Conservation (phyloP, 2,329 filamentous ascomycete genomes). For the Exophiala dermatitidis region DNA sequence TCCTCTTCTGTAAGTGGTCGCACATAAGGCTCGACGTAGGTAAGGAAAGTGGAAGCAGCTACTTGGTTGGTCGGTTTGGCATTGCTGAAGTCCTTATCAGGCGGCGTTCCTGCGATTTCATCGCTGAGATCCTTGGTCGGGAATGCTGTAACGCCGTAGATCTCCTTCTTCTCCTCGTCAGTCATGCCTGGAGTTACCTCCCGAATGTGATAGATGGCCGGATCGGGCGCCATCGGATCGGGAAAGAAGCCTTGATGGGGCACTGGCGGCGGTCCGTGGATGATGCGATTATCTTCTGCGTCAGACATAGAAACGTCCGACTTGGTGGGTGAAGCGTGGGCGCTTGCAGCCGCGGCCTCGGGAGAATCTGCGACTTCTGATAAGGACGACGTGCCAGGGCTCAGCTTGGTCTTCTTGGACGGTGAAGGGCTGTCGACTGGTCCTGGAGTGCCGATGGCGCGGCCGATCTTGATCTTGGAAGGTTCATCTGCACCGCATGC, state of each 20-base stretch:
- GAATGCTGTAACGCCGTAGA: constrained; percentile 80
- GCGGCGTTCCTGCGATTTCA: constrained; percentile 78
- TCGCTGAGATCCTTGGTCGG: constrained; percentile 73
- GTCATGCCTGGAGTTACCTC: constrained; percentile 66
- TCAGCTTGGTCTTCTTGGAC: constrained; percentile 28
- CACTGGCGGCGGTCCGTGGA: constrained; percentile 56
- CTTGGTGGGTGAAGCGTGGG: constrained; percentile 55
- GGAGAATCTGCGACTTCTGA: constrained; percentile 28
- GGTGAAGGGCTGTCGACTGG: constrained; percentile 26
- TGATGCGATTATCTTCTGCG: constrained; percentile 39
- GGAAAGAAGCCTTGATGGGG: constrained; percentile 83
- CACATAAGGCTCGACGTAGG: constrained; percentile 87
- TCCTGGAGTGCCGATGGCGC: constrained; percentile 17
- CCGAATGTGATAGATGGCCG: constrained; percentile 88
- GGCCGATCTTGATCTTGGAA: constrained; percentile 15
- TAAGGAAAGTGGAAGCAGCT: constrained; percentile 85
- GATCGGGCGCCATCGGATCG: constrained; percentile 81
- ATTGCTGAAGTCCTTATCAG: constrained; percentile 91
- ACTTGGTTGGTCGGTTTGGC: constrained; percentile 92
- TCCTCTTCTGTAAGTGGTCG: constrained; percentile 87
- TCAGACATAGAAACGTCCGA: constrained; percentile 56
- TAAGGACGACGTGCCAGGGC: constrained; percentile 27
- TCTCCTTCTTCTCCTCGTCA: constrained; percentile 76
- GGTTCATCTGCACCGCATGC: constrained; percentile 18
- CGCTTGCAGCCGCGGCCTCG: constrained; percentile 43